Percentiles rank a stretch among this genome's conserved stretches.
These are phyloP conservation scores for Hericium alpestre DNA, from an alignment of 768 basidiomycete species.

Conservation along the genomic window DNA sequence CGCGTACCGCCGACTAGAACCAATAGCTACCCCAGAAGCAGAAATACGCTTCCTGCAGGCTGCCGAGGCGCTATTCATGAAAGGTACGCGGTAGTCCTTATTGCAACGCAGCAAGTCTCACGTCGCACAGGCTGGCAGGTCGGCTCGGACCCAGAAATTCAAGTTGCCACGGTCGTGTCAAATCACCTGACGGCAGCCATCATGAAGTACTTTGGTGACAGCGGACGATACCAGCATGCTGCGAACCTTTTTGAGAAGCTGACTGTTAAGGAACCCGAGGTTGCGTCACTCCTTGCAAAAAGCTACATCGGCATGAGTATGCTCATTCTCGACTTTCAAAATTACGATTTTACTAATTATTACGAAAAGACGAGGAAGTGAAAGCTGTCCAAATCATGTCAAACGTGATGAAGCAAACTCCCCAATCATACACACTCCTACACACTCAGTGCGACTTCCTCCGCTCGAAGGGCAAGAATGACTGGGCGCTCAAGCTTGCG, in stretches of 20 bases:
- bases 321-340: slow-evolving; percentile 20
- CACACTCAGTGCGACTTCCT: slow-evolving; percentile 94
- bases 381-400: slow-evolving; percentile 94
- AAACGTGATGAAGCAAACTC: slow-evolving; percentile 69
- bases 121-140: slow-evolving; percentile 80
- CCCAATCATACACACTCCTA: slow-evolving; percentile 87
- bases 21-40: slow-evolving; percentile 80
- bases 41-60: slow-evolving; percentile 87
- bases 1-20: slow-evolving; percentile 91
- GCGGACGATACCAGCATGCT: slow-evolving; percentile 75
- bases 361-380: slow-evolving; percentile 80
- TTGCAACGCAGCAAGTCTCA: background rate
- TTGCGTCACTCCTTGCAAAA: slow-evolving; percentile 75
- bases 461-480: slow-evolving; percentile 68
- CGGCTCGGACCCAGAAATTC: slow-evolving; percentile 96
- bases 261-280: slow-evolving; percentile 76
- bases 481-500: slow-evolving; percentile 88
- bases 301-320: slow-evolving; percentile 96
- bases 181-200: slow-evolving; percentile 93
- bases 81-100: slow-evolving; percentile 40
- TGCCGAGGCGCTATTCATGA: slow-evolving; percentile 78
- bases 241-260: slow-evolving; percentile 94
- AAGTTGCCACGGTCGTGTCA: slow-evolving; percentile 91
- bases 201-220: slow-evolving; percentile 94
- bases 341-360: background rate